phyloP scores from a whole-genome alignment of 441 rosid species.

The Capsella rubella region DNA sequence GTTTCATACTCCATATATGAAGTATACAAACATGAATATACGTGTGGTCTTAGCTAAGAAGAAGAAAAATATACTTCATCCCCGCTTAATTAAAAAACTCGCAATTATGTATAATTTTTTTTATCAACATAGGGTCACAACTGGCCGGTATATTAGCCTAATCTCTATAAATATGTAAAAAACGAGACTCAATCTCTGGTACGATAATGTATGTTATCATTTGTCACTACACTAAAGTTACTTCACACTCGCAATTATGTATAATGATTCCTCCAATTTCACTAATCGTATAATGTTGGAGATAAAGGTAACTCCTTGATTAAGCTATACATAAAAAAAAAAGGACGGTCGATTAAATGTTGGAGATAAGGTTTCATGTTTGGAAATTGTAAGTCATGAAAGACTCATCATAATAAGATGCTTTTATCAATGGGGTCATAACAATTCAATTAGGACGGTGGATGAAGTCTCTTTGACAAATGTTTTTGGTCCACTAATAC shows the following conservation, averaged over 20 bases:
- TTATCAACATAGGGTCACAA: too few species aligned
- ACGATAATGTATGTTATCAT: too few species aligned
- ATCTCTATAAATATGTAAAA: too few species aligned
- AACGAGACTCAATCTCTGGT: too few species aligned
- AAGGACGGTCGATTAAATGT: not conserved
- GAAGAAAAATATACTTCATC: not conserved
- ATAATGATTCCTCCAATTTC: not conserved
- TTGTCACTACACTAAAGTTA: too few species aligned
- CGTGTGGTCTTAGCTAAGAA: not conserved
- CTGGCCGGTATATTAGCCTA: too few species aligned
- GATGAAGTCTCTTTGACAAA: not conserved
- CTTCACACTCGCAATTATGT: too few species aligned
- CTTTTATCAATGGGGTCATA: not conserved
- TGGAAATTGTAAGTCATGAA: not conserved
- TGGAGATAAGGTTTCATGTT: not conserved
- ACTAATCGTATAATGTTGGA: not conserved
- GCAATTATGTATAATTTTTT: too few species aligned
- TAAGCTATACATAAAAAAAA: not conserved
- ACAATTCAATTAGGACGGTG: constrained; percentile 10
- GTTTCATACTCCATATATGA: not conserved
- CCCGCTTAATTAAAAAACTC: not conserved
- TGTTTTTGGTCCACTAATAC: not conserved
- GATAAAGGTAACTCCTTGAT: too few species aligned
- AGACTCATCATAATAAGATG: not conserved
- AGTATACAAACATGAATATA: not conserved